A percentile compares a stretch with the other conserved stretches of the same genome.
Evolutionary conservation across 768 basidiomycete genomes (phyloP).

Genomic region (Leccinum longicurvipes): DNA sequence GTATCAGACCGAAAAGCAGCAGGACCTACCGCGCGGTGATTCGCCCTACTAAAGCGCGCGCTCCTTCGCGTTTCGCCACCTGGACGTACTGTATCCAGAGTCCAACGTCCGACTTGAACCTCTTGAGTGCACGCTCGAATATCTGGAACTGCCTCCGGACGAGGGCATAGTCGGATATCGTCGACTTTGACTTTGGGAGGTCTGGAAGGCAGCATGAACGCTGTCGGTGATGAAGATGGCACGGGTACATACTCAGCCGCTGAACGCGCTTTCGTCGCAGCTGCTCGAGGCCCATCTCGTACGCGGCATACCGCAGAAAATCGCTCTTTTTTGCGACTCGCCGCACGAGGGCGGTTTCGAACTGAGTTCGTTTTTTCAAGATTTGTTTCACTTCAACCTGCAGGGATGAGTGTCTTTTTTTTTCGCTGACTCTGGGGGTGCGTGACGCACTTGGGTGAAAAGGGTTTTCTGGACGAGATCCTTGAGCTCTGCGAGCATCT

Average conservation of each 20-base stretch:
- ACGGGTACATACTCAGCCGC: slow-evolving; percentile 55
- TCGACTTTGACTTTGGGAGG: slow-evolving; percentile 39
- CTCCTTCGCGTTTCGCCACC: slow-evolving; percentile 76
- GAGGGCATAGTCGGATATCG: slow-evolving; percentile 81
- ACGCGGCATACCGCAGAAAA: slow-evolving; percentile 86
- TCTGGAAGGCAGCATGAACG: slow-evolving; percentile 20
- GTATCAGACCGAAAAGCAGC: background rate
- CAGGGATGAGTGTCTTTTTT: slow-evolving; percentile 1
- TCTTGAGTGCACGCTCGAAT: slow-evolving; percentile 84
- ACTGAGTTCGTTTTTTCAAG: slow-evolving; percentile 76
- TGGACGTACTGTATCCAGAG: slow-evolving; percentile 90
- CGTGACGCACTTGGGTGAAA: slow-evolving; percentile 66
- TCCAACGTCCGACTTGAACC: slow-evolving; percentile 83
- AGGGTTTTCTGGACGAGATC: slow-evolving; percentile 82
- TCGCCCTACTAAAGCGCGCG: slow-evolving; percentile 73
- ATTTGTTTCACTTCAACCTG: slow-evolving; percentile 82
- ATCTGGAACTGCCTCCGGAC: slow-evolving; percentile 84
- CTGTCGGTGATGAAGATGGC: background rate
- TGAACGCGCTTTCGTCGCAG: slow-evolving; percentile 72
- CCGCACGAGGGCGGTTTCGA: slow-evolving; percentile 81
- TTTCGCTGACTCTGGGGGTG: background rate
- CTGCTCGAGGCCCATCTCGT: slow-evolving; percentile 86
- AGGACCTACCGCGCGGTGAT: slow-evolving; percentile 71
- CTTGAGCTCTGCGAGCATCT: slow-evolving; percentile 95
- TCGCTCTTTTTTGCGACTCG: slow-evolving; percentile 83